Evolutionary conservation across 805 yeast genomes (phyloP).

Genomic region (Kazachstania psychrophila): DNA sequence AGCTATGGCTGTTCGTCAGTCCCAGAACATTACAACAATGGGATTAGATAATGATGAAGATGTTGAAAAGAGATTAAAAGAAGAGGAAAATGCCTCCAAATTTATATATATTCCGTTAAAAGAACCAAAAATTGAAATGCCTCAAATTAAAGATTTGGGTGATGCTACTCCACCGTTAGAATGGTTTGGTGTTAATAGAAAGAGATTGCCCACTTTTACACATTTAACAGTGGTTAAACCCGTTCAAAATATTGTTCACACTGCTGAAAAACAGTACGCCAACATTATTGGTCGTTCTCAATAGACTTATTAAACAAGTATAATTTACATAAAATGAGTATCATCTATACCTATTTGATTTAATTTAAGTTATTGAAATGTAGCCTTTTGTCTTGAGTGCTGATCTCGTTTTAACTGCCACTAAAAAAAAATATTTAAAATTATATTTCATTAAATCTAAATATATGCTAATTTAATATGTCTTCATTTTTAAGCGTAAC

Average conservation of each 20-base stretch:
- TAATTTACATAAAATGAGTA: neutral
- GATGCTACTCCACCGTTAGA: slow-evolving; percentile 97
- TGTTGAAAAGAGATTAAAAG: slow-evolving; percentile 37
- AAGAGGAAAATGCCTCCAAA: slow-evolving; percentile 33
- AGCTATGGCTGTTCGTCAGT: slow-evolving; percentile 55
- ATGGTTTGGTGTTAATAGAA: slow-evolving; percentile 93
- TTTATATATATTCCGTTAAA: slow-evolving; percentile 48
- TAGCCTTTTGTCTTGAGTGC: too few relatives aligned
- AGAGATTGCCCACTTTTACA: slow-evolving; percentile 74
- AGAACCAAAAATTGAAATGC: slow-evolving; percentile 79
- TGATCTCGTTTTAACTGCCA: too few relatives aligned
- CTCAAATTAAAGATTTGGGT: slow-evolving; percentile 83
- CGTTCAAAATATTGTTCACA: slow-evolving; percentile 62
- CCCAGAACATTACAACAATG: slow-evolving; percentile 27
- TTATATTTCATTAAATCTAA: too few relatives aligned
- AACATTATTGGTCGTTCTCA: slow-evolving; percentile 34
- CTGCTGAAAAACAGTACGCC: slow-evolving; percentile 45
- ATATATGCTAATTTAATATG: slow-evolving; percentile 12
- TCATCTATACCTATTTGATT: too few relatives aligned
- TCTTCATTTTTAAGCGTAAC: slow-evolving; percentile 67
- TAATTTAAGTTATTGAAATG: too few relatives aligned
- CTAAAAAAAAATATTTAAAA: too few relatives aligned
- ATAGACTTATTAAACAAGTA: slow-evolving; percentile 1
- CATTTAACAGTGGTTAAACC: slow-evolving; percentile 71
- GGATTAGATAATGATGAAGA: slow-evolving; percentile 21